A percentile compares a stretch with the other conserved stretches of the same genome.
Conservation (phyloP, 352 stramenopile species). For the Globisporangium cystogenes region DNA sequence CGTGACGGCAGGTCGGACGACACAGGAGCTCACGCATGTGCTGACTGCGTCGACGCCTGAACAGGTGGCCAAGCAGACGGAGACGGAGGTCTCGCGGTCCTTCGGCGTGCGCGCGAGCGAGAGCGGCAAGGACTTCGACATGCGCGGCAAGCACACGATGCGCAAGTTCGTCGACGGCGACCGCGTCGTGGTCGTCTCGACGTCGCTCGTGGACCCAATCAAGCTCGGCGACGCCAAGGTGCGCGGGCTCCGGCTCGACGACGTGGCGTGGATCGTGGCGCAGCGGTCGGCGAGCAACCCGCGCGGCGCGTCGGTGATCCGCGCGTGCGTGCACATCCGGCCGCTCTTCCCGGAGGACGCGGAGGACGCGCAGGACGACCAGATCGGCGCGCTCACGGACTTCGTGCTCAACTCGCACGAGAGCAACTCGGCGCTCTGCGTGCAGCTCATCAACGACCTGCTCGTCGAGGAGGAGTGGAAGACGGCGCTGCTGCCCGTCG, state of each 20-base stretch:
- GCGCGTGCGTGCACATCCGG: constrained; percentile 8
- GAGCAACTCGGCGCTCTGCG: constrained; percentile 19
- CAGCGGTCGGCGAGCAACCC: neutral
- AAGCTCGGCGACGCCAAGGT: constrained; percentile 27
- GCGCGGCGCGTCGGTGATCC: constrained; percentile 5
- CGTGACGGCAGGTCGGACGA: neutral
- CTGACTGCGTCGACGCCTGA: no score
- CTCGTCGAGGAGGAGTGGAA: constrained; percentile 47
- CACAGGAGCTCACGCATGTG: neutral
- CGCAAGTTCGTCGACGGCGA: constrained; percentile 27
- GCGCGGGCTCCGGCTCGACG: constrained; percentile 22
- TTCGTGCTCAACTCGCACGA: constrained; percentile 34
- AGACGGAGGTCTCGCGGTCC: constrained; percentile 3
- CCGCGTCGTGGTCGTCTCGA: constrained; percentile 37
- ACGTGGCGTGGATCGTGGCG: constrained; percentile 26
- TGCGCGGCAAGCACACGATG: constrained; percentile 37
- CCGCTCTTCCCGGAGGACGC: constrained; percentile 2
- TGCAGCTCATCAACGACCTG: constrained; percentile 26
- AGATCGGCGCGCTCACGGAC: constrained; percentile 28
- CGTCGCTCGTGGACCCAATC: constrained; percentile 32
- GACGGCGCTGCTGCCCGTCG: constrained; percentile 7
- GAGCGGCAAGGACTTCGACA: constrained; percentile 18
- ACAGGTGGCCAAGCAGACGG: neutral
- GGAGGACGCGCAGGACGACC: constrained; percentile 18
- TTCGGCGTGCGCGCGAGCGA: constrained; percentile 9